A percentile compares a stretch with the other conserved stretches of the same genome.
Evolutionary conservation across 2,329 filamentous ascomycete genomes (phyloP).

Genomic region (Grosmannia clavigera): DNA sequence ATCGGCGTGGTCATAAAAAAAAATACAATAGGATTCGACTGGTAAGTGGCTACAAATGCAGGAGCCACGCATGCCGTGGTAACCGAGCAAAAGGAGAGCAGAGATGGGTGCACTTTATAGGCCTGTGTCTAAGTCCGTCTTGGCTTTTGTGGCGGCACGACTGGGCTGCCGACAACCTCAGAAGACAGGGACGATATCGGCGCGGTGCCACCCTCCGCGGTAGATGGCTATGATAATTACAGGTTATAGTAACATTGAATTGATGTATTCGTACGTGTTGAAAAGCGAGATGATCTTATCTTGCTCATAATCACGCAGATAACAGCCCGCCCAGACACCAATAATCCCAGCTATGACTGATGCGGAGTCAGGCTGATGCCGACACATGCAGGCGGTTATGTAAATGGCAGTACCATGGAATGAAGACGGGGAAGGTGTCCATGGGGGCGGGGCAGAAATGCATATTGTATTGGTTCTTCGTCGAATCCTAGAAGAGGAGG

Average conservation of each 20-base stretch:
- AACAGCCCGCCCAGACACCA: background rate
- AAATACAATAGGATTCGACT: too few species aligned
- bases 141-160: too few species aligned
- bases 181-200: background rate
- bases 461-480: background rate
- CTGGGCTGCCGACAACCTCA: background rate
- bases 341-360: background rate
- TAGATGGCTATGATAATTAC: too few species aligned
- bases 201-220: too few species aligned
- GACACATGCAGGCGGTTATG: background rate
- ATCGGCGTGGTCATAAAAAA: too few species aligned
- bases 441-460: background rate
- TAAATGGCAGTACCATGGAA: background rate
- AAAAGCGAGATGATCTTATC: background rate
- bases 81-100: too few species aligned
- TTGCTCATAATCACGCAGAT: background rate
- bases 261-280: background rate
- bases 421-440: background rate
- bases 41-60: too few species aligned
- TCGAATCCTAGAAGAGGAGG: background rate
- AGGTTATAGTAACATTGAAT: too few species aligned
- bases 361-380: background rate
- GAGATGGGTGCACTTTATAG: too few species aligned
- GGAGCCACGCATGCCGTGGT: too few species aligned
- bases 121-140: too few species aligned